These are phyloP conservation scores for Apophysomyces trapeziformis DNA, from an alignment of 371 early-diverging fungal species.

Conservation along the genomic window DNA sequence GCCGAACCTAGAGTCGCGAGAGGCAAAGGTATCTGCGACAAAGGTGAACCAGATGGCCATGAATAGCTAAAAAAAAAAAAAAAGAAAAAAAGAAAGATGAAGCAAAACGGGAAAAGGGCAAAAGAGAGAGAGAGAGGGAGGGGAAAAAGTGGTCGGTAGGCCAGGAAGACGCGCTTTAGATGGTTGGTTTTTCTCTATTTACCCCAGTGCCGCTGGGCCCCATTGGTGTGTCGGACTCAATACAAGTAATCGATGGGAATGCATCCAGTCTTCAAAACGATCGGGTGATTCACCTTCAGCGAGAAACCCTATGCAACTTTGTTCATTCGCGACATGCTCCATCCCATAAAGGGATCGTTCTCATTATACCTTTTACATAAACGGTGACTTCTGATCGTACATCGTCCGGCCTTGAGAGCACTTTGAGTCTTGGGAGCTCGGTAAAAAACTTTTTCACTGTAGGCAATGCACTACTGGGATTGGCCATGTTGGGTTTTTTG, in stretches of 20 bases:
- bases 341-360: constrained; percentile 31
- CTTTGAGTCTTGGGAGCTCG: constrained; percentile 41
- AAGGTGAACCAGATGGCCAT: constrained; percentile 51
- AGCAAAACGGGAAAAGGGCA: too few relatives aligned
- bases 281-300: constrained; percentile 47
- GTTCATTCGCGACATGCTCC: constrained; percentile 19
- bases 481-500: background rate
- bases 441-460: constrained; percentile 38
- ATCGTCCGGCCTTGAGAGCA: constrained; percentile 39
- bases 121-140: too few relatives aligned
- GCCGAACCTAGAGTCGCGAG: constrained; percentile 47
- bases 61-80: constrained; percentile 31
- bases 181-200: constrained; percentile 1
- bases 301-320: constrained; percentile 23
- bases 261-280: constrained; percentile 55
- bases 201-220: constrained; percentile 52
- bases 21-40: constrained; percentile 42
- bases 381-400: constrained; percentile 46
- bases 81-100: too few relatives aligned
- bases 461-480: background rate
- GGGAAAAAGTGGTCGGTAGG: too few relatives aligned
- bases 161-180: too few relatives aligned
- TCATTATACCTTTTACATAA: constrained; percentile 46
- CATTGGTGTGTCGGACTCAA: constrained; percentile 43
- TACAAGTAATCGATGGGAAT: constrained; percentile 51